Base-by-base conservation (phyloP, 2,329 filamentous ascomycete species). In the Botrytis sinoallii region DNA sequence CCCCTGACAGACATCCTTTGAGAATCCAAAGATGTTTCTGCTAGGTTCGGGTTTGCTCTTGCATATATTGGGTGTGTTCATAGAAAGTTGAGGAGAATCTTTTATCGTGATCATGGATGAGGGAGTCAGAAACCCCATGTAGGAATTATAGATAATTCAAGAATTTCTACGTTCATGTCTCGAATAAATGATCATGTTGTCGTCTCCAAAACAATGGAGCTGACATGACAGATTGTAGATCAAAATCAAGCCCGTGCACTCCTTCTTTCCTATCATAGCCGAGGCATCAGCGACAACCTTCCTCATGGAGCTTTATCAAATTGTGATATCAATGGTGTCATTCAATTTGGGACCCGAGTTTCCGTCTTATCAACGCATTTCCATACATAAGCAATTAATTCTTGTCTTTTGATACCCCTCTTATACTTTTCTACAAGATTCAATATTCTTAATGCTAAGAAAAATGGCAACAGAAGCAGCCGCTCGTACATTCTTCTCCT, bases 401-500 rank as follows among this genome's bases (percentile, higher is more conserved):
- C 5, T 22, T 10, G n/a, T n/a, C 16, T 22, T 5, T 44, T 32
- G 9, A 44, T 12, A 32, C 18, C 3, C 4, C 10, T 64, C 44
- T 46, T 18, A 48, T 9, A 32, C 16, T 8, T 25, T 65, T 18
- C 42, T 35, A 14, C 42, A 65, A 63, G 7, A 65, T 32, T 25
- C 1, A 46, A 38, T 40, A 10, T 14, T 29, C 46, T 55, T 35
- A 2, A 72, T 61, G 71, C 25, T 55, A 38, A 35, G 42, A 52
- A 84, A 81, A 57, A 90, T 89, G 87, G 83, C 87, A 35, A 93
- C 92, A 85, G 91, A 94, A 81, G 86, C 89, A 65, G 88, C 92
- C 64, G 90, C 94, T 64, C 90, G 89, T 76, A 86, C 87, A 20
- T 98, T 98, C 87, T 97, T 98, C 85, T 87, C 89, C 5, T 92